Evolutionary conservation across 2,329 filamentous ascomycete genomes (phyloP), one percentile per base, ranked within the genome.

Genomic region (Penicillium hesseltinei): DNA sequence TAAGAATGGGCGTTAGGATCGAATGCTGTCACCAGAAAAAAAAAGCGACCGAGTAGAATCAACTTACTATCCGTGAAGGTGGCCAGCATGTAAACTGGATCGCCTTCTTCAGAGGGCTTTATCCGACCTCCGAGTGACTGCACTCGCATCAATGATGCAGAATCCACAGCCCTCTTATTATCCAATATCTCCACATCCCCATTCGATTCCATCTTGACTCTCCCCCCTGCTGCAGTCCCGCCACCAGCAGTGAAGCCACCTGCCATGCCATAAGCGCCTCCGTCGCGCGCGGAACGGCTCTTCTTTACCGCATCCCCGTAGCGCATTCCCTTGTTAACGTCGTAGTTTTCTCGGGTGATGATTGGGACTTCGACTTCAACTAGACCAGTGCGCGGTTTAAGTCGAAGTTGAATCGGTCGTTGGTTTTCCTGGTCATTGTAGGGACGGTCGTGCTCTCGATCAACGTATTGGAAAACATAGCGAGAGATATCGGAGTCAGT

Each of bases 331-430:
- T 93, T 92, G 64, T 84, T 83, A 63, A 88, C 84, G 77, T 97
- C 92, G 80, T 96, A 97, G 70, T 90, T 88, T 55, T 78, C 73
- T 47, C 81, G 79, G 61, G 86, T 87, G 78, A 87, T 86, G 66
- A 97, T 81, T 5, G 91, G 91, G n/a, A 97, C 83, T 73, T 99
- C 94, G 51, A 97, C 81, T 77, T 99, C 94, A 56, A 97, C 81
- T 77, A 97, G 90, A 55, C 92, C 92, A 0, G 90, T 85, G 56
- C 83, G 78, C 15, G 88, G 84, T 78, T 97, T 99, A 72, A 96
- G 79, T 64, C 93, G 91, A 68, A 97, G 80, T 66, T 89, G 86
- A 17, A 84, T 79, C 11, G 93, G 89, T 54, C 82, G 80, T 31
- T 83, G 80, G 17, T 78, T 76, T 51, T 78, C 75, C 13, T 76